Base-by-base conservation (phyloP, 257 asterid species). In the Gardenia jasminoides region DNA sequence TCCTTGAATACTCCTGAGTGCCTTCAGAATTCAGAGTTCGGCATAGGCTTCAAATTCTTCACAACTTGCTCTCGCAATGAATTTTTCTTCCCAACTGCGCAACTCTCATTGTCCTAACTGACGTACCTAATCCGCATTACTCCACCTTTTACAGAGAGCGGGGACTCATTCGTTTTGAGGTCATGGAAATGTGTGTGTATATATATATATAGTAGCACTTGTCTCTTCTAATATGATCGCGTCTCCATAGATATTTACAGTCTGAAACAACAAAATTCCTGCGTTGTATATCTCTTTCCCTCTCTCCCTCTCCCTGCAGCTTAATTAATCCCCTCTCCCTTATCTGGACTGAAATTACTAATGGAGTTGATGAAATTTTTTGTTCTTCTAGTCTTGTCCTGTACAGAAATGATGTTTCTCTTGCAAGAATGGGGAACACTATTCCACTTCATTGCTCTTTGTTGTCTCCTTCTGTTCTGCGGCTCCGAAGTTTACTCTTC, bases 381-480 rank as follows among this genome's bases (percentile, higher is more conserved):
- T 30, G 24, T 79, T 67, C 84, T 89, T 19, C 0, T 82, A 3
- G 10, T 87, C 80, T 82, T 88, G 8, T 85, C 88, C 82, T 65
- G 74, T 22, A 0, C 79, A 16, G 88, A 91, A 80, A 31, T 91
- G 16, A 16, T 83, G 3, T 83, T 87, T 71, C 76, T 93, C 59
- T 0, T 87, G 1, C 83, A 84, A 72, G 46, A 83, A 10, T 76
- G 76, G 59, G 76, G 76, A 0, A 84, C 80, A 30, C 28, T 85
- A 3, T 84, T 80, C 85, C 95, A 88, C 79, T 1, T 79, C 0
- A 5, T 87, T 0, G 3, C 82, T 6, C 6, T 83, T 78, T 80
- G 84, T 41, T 50, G 50, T 30, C 71, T 85, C 0, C 76, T 88
- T 4, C 19, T 81, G 1, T 39, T 89, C 75, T 28, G 82, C 82